Percentiles rank a stretch among this genome's conserved stretches.
phyloP scores from a whole-genome alignment of 2,329 filamentous ascomycete genomes.

The Chrysosphaeria jannelii region DNA sequence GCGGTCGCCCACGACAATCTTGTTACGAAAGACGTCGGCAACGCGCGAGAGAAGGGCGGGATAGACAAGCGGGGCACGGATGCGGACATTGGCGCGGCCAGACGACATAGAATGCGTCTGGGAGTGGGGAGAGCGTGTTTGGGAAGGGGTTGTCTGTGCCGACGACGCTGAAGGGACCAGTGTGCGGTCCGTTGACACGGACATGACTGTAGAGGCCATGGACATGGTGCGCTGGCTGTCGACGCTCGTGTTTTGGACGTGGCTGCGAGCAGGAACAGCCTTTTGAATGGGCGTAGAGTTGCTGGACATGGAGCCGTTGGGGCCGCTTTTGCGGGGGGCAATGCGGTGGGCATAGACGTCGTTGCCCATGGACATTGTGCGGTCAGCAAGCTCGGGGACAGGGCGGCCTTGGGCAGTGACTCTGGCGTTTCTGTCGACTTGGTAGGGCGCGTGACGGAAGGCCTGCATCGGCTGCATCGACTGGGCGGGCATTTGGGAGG shows the following conservation, averaged over 20 bases:
- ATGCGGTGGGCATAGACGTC: conserved; percentile 30
- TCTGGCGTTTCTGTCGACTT: conserved; percentile 12
- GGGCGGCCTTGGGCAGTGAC: conserved; percentile 62
- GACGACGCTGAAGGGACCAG: conserved; percentile 3
- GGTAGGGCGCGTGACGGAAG: conserved; percentile 52
- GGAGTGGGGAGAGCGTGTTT: conserved; percentile 27
- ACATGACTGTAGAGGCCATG: conserved; percentile 59
- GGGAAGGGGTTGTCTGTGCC: conserved; percentile 10
- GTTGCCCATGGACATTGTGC: conserved; percentile 91
- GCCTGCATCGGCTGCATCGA: conserved; percentile 32
- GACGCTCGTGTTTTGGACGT: conserved; percentile 5
- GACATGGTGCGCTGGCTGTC: conserved; percentile 37
- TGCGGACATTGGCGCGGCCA: conserved; percentile 27
- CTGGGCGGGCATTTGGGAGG: conserved; percentile 32
- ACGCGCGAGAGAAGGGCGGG: conserved; percentile 83
- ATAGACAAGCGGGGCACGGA: conserved; percentile 60
- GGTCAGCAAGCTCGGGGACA: conserved; percentile 75
- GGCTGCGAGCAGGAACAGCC: no score
- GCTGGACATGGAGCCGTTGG: no score
- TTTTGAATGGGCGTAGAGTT: no score
- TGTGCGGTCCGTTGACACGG: conserved; percentile 24
- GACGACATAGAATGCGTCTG: conserved; percentile 21
- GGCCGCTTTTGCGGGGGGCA: conserved; percentile 48
- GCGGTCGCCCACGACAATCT: conserved; percentile 59
- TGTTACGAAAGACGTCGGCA: conserved; percentile 69